Base-by-base conservation (phyloP, 202 grass and related monocot genomes). In the Dendrocalamus latiflorus region DNA sequence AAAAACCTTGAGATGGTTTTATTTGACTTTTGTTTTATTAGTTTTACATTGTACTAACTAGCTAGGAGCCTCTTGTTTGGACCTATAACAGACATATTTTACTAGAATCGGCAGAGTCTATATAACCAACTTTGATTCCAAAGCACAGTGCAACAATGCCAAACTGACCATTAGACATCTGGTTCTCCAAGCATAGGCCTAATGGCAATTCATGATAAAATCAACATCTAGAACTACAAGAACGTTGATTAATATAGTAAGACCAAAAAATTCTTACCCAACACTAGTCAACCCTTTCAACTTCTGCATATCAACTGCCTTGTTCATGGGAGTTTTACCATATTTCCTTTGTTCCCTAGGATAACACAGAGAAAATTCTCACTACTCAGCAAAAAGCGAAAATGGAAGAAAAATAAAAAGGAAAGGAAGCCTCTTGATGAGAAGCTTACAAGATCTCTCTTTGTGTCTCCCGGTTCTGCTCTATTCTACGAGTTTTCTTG, bases 251-350 rank as follows among this genome's bases (percentile, higher is more conserved):
- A 44, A 25, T 43, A 26, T 75, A 66, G 63, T 57, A 55, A 69
- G 16, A 25, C 1, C 24, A 76, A 82, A 26, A 67, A 17, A 76
- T 70, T 53, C 76, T 92, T 95, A 98, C 96, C 93, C 89, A 22
- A 98, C 87, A 76, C 61, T 76, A 88, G 85, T 77, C 72, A 95
- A 88, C 51, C 87, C 85, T 74, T 89, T 87, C 78, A 98, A 85
- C 78, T 84, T 89, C 86, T 91, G 83, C 80, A 98, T 86, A 91
- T 98, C 80, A 78, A 98, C 83, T 51, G 93, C 91, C 82, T 87
- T 98, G 80, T 95, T 95, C 75, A 75, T 85, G 26, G 89, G 80
- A 87, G 96, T 95, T 82, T 60, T 89, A 73, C 96, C 96, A 26
- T 93, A 95, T 58, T 2, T 72, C 87, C 69, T 91, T 73, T 98